These are phyloP conservation scores for Elongisporangium senticosum DNA, from an alignment of 352 stramenopile species.

Conservation along the genomic window DNA sequence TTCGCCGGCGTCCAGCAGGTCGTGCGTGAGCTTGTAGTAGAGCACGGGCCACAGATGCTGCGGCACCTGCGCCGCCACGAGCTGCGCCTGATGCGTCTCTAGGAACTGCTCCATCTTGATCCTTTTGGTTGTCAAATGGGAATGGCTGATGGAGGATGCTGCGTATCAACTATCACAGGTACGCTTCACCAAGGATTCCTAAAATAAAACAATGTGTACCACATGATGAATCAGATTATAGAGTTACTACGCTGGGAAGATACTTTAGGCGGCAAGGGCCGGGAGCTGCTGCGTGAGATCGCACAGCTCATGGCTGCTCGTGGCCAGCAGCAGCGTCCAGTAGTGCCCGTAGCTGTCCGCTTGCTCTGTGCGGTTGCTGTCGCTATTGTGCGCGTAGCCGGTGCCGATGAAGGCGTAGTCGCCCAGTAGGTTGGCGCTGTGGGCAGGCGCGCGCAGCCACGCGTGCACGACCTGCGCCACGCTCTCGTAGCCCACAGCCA, in stretches of 20 bases:
- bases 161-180: not conserved
- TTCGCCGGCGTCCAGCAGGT: constrained; percentile 40
- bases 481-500: not conserved
- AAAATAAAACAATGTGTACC: too few relatives aligned
- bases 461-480: not conserved
- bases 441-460: not conserved
- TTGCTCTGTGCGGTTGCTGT: not conserved
- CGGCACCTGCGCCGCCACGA: constrained; percentile 30
- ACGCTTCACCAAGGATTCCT: too few relatives aligned
- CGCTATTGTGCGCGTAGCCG: not conserved
- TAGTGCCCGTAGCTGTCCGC: not conserved
- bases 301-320: not conserved
- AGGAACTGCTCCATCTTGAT: constrained; percentile 36
- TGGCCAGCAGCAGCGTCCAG: not conserved
- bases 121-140: not conserved
- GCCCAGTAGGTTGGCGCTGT: not conserved
- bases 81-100: constrained; percentile 34
- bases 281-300: not conserved
- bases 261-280: not conserved
- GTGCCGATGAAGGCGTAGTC: not conserved
- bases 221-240: not conserved
- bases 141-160: not conserved
- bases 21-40: constrained; percentile 47
- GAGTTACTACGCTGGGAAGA: not conserved
- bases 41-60: constrained; percentile 34